These are phyloP conservation scores for Penicillium parvum DNA, from an alignment of 495 filamentous ascomycete genomes.

Conservation along the genomic window DNA sequence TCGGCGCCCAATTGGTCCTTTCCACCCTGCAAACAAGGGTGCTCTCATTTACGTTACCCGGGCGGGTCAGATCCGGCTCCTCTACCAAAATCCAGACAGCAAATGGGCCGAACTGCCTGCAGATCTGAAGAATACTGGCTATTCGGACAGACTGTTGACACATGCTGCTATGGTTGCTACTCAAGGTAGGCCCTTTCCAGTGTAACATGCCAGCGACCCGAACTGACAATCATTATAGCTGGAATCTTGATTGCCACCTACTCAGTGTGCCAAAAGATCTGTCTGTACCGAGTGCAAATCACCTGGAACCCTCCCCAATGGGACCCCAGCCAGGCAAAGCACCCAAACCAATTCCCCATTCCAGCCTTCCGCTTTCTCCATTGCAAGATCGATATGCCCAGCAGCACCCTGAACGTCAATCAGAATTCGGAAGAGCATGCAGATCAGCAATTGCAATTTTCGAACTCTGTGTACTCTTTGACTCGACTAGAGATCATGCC, in stretches of 20 bases:
- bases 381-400: conserved; percentile 38
- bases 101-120: conserved; percentile 62
- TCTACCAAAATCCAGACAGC: conserved; percentile 64
- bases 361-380: conserved; percentile 42
- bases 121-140: conserved; percentile 64
- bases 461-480: conserved; percentile 51
- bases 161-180: conserved; percentile 78
- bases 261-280: conserved; percentile 62
- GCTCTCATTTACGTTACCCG: conserved; percentile 68
- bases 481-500: conserved; percentile 65
- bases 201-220: background rate
- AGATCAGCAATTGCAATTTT: conserved; percentile 27
- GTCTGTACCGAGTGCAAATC: conserved; percentile 56
- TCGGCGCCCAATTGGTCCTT: conserved; percentile 55
- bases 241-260: conserved; percentile 62
- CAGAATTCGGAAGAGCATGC: conserved; percentile 21
- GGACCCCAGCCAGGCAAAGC: conserved; percentile 34
- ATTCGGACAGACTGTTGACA: conserved; percentile 66
- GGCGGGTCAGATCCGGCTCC: conserved; percentile 61
- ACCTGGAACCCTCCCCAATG: conserved; percentile 41
- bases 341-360: conserved; percentile 33
- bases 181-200: conserved; percentile 44
- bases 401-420: conserved; percentile 26
- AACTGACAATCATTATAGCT: too few relatives aligned
- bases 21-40: conserved; percentile 62